Base-by-base conservation (phyloP, 108 stramenopile genomes). In the Nannochloropsis salina region DNA sequence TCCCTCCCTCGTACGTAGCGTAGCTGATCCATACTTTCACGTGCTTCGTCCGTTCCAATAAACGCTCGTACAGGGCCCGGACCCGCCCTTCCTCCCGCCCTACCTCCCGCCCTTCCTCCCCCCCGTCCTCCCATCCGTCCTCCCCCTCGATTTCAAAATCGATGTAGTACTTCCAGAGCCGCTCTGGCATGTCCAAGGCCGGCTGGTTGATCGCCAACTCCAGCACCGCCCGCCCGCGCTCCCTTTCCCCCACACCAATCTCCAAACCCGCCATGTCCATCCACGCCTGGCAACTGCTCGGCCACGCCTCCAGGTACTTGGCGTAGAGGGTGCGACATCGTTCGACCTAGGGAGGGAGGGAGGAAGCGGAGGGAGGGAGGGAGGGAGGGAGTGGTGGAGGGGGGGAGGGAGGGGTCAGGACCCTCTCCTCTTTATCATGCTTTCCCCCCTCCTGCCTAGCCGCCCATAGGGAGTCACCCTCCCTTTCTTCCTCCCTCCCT, bases 131-230 rank as follows among this genome's bases (percentile, higher is more conserved):
- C 82, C 31, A 41, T 21, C 5, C 83, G 84, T 42, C 20, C 79
- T 42, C 43, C 15, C 15, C 85, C 9, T 93, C 92, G 80, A 97
- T 95, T 92, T 99, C 98, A 86, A 98, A 96, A 91, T 99, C 99
- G 86, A 99, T 98, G 90, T 95, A 98, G 41, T 91, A 92, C 89
- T 98, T 98, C 99, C 99, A 99, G 43, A 98, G 88, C 74, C 95
- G 90, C 87, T 99, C 99, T 42, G 99, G 99, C 96, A 96, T 96
- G 89, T 99, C 99, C 44, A 99, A 93, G 42, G 92, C 92, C 6
- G 95, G 86, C 86, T 97, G 98, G 40, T 91, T 84, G 21, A 99
- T 91, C 22, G 97, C 99, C 43, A 99, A 91, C 89, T 98, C 97
- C 84, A 92, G 96, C 9, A 99, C 93, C n/a, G 98, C 98, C 12